Evolutionary conservation across 202 grass and related monocot species (phyloP).

Genomic region (Miscanthus sacchariflorus): DNA sequence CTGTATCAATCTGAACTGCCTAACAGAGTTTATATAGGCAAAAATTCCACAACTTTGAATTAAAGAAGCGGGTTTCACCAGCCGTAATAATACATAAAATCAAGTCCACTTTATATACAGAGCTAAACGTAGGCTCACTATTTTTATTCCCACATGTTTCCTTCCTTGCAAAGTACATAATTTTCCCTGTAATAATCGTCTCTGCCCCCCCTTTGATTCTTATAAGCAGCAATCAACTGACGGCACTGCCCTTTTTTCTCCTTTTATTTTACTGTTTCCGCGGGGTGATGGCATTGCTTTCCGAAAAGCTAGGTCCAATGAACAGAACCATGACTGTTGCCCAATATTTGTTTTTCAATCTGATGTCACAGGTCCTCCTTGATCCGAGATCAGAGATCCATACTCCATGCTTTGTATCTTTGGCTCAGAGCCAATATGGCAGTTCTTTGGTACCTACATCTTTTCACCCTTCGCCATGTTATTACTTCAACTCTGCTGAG

Average conservation of each 20-base stretch:
- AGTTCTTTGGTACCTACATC: conserved; percentile 24
- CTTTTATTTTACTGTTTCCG: background rate
- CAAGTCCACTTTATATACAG: conserved; percentile 59
- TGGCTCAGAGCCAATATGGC: background rate
- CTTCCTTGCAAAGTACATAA: conserved; percentile 37
- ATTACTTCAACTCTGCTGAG: conserved; percentile 43
- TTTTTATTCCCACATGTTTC: conserved; percentile 43
- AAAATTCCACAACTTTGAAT: conserved; percentile 17
- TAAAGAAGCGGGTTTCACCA: conserved; percentile 29
- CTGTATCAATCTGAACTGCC: background rate
- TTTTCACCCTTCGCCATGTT: conserved; percentile 25
- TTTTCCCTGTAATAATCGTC: background rate
- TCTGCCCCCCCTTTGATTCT: background rate
- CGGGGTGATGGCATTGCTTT: background rate
- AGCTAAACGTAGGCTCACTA: conserved; percentile 28
- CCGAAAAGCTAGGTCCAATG: conserved; percentile 31
- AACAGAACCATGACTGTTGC: conserved; percentile 9
- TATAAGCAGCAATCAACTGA: conserved; percentile 34
- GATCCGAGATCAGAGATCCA: conserved; percentile 33
- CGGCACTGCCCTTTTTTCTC: background rate
- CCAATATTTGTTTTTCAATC: conserved; percentile 23
- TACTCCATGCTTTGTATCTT: background rate
- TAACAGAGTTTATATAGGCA: background rate
- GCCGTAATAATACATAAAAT: conserved; percentile 45
- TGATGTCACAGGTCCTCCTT: conserved; percentile 28